Evolutionary conservation across 1,284 basidiomycete species (phyloP).

Genomic region (Apiotrichum gracile): DNA sequence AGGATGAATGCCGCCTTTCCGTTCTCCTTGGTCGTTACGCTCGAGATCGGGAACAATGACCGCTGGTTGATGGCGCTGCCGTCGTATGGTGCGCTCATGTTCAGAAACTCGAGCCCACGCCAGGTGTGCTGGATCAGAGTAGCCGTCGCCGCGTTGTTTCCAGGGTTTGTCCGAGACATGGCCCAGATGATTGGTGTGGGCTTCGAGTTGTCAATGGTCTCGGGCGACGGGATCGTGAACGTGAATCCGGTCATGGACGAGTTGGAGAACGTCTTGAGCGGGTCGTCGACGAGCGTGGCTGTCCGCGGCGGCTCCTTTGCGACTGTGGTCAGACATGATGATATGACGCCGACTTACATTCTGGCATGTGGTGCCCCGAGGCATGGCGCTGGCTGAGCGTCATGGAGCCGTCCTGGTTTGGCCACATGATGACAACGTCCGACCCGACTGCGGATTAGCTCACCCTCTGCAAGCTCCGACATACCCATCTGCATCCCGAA

Average conservation of each 20-base stretch:
- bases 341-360: conserved; percentile 28
- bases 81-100: background rate
- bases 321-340: conserved; percentile 13
- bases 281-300: conserved; percentile 45
- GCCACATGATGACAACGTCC: conserved; percentile 63
- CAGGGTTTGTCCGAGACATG: conserved; percentile 50
- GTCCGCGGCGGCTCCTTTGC: conserved; percentile 49
- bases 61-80: background rate
- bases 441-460: conserved; percentile 37
- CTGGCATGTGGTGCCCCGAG: conserved; percentile 51
- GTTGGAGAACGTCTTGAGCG: conserved; percentile 42
- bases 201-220: conserved; percentile 2
- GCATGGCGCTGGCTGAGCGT: conserved; percentile 59
- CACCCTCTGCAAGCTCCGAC: background rate
- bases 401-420: conserved; percentile 53
- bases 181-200: conserved; percentile 53
- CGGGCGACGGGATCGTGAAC: conserved; percentile 53
- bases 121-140: conserved; percentile 48
- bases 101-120: conserved; percentile 2
- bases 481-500: conserved; percentile 13
- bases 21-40: conserved; percentile 1
- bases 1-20: conserved; percentile 32
- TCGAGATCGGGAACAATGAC: background rate
- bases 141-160: conserved; percentile 45
- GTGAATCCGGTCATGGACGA: conserved; percentile 38